A percentile compares a stretch with the other conserved stretches of the same genome.
phyloP scores from a whole-genome alignment of 179 eudicot species.

The Camellia oleifera region DNA sequence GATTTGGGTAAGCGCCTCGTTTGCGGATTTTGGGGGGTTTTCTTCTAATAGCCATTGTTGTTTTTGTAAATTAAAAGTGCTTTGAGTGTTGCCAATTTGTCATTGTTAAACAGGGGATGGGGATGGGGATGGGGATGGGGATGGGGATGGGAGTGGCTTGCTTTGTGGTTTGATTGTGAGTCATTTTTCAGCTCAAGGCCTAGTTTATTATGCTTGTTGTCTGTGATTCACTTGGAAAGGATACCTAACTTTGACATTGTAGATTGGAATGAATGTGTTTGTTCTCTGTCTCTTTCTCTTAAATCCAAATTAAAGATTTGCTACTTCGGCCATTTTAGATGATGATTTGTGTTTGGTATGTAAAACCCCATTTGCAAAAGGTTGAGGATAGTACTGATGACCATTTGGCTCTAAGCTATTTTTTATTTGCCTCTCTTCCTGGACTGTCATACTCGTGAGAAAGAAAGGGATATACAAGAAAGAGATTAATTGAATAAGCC shows the following conservation, averaged over 20 bases:
- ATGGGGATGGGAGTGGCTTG: background rate
- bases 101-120: background rate
- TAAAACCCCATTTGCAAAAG: background rate
- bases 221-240: conserved; percentile 23
- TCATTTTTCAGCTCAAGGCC: conserved; percentile 31
- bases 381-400: too few relatives aligned
- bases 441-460: too few relatives aligned
- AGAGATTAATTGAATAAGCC: too few relatives aligned
- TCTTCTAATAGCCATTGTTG: background rate
- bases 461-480: too few relatives aligned
- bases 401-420: too few relatives aligned
- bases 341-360: conserved; percentile 4
- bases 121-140: too few relatives aligned
- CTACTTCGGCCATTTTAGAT: background rate
- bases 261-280: background rate
- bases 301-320: background rate
- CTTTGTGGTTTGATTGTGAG: background rate
- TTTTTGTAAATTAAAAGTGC: conserved; percentile 20
- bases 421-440: too few relatives aligned
- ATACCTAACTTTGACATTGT: background rate
- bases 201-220: conserved; percentile 19
- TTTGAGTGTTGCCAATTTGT: background rate
- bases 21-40: conserved; percentile 13
- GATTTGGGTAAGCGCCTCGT: conserved; percentile 17
- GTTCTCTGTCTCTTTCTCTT: background rate